Percentiles rank a stretch among this genome's conserved stretches.
phyloP scores from a whole-genome alignment of 2,329 filamentous ascomycete species.

The Aspergillus vadensis region DNA sequence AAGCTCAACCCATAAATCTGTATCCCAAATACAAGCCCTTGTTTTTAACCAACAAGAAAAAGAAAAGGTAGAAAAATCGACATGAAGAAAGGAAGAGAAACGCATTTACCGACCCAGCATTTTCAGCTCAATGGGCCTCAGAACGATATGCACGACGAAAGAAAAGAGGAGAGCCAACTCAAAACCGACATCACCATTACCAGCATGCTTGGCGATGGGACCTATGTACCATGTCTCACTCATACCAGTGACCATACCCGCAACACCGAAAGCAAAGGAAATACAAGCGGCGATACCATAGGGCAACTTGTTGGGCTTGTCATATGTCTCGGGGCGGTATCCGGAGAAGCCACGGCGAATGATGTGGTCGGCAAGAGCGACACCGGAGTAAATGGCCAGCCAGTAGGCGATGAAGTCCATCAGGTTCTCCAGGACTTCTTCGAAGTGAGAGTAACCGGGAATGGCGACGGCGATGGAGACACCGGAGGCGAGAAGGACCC shows the following conservation, averaged over 20 bases:
- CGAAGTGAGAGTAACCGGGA: slow-evolving; percentile 68
- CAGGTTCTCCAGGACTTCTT: slow-evolving; percentile 67
- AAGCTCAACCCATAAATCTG: not conserved
- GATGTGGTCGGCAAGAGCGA: slow-evolving; percentile 68
- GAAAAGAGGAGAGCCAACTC: slow-evolving; percentile 67
- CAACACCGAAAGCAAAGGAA: slow-evolving; percentile 65
- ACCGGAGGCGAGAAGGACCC: slow-evolving; percentile 63
- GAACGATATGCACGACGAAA: slow-evolving; percentile 52
- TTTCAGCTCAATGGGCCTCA: slow-evolving; percentile 55
- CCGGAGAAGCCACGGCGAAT: slow-evolving; percentile 62
- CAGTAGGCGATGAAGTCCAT: slow-evolving; percentile 71
- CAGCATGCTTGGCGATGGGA: slow-evolving; percentile 64
- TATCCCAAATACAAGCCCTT: slow-evolving; percentile 12
- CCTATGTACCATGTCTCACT: slow-evolving; percentile 69
- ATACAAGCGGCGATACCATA: slow-evolving; percentile 63
- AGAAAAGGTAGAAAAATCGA: not conserved
- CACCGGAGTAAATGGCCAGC: slow-evolving; percentile 71
- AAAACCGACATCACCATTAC: slow-evolving; percentile 63
- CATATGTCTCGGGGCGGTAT: slow-evolving; percentile 63
- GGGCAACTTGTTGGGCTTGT: slow-evolving; percentile 60
- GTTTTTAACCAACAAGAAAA: not conserved
- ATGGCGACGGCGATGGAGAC: slow-evolving; percentile 70
- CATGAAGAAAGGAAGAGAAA: slow-evolving; percentile 9
- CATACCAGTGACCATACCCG: slow-evolving; percentile 70
- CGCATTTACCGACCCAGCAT: slow-evolving; percentile 42